Base-by-base conservation (phyloP, 139 green algal species). In the Gonium pectorale region DNA sequence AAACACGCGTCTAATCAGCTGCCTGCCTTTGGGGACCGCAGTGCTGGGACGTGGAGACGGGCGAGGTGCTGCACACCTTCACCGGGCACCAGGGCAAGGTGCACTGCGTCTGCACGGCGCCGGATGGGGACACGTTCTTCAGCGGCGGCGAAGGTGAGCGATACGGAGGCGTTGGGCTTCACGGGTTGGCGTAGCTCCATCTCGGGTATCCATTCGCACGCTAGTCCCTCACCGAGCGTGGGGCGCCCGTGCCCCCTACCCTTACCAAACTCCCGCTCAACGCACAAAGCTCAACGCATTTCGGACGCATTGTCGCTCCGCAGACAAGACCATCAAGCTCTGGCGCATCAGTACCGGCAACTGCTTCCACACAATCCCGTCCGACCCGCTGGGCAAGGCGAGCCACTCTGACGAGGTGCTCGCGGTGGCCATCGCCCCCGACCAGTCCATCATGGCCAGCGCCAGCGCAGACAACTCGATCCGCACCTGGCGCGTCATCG, bases 81-180 rank as follows among this genome's bases (percentile, higher is more conserved):
- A 91, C 83, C 6, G 87, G 83, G 31, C 87, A 90, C 79, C 87
- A 73, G 54, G 83, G 70, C 35, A 88, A 91, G 83, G 88, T 91
- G 62, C 83, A 91, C 87, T 89, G 83, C 64, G 54, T 91, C 2
- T 75, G 43, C 35, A 82, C 87, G 35, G 80, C 83, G n/a, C 87
- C 87, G 13, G 83, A 88, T 38, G 80, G 80, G 35, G 80, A 86
- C 44, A 80, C 80, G 33, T 60, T 79, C 40, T 86, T 86, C 68
- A 71, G 67, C 41, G 80, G 67, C 11, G 80, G 80, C 35, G 79
- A 85, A 72, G 77, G 77, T 83, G 40, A 69, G 73, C 22, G 41
- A 24, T 19, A 8, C 60, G 68, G n/a, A n/a, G n/a, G n/a, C n/a
- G n/a, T n/a, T n/a, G n/a, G n/a, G n/a, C n/a, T n/a, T n/a, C n/a